A percentile compares a stretch with the other conserved stretches of the same genome.
phyloP scores from a whole-genome alignment of 108 stramenopile genomes.

The Conticribra guillardii region DNA sequence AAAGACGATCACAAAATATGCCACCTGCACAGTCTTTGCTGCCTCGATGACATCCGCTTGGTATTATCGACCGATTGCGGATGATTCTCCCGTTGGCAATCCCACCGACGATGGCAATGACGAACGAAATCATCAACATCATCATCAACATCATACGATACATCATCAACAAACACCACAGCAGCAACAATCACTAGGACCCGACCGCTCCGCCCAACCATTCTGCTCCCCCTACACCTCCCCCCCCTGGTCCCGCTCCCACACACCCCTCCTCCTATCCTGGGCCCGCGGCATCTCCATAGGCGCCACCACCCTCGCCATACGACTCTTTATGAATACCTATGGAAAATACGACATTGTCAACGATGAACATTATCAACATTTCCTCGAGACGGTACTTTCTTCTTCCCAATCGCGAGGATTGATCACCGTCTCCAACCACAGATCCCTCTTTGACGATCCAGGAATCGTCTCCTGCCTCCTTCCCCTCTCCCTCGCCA shows the following conservation, averaged over 20 bases:
- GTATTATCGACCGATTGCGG: conserved; percentile 46
- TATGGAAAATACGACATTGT: conserved; percentile 42
- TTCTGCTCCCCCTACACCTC: conserved; percentile 36
- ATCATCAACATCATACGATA: not conserved
- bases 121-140: not conserved
- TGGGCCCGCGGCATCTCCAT: conserved; percentile 46
- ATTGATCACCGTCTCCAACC: conserved; percentile 72
- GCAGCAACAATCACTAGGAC: not conserved
- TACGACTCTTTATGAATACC: conserved; percentile 50
- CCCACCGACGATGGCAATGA: not conserved
- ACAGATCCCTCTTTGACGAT: conserved; percentile 69
- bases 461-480: conserved; percentile 63
- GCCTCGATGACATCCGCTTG: conserved; percentile 45
- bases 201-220: conserved; percentile 9
- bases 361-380: conserved; percentile 40
- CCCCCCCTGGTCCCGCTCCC: conserved; percentile 41
- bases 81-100: conserved; percentile 5
- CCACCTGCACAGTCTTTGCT: conserved; percentile 12
- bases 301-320: conserved; percentile 44
- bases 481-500: conserved; percentile 47
- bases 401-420: conserved; percentile 15
- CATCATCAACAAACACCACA: too few relatives aligned
- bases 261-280: conserved; percentile 36
- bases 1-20: conserved; percentile 16
- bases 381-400: conserved; percentile 35